Percentiles rank a stretch among this genome's conserved stretches.
These are phyloP conservation scores for Linum lewisii DNA, from an alignment of 345 rosid genomes.

Conservation along the genomic window DNA sequence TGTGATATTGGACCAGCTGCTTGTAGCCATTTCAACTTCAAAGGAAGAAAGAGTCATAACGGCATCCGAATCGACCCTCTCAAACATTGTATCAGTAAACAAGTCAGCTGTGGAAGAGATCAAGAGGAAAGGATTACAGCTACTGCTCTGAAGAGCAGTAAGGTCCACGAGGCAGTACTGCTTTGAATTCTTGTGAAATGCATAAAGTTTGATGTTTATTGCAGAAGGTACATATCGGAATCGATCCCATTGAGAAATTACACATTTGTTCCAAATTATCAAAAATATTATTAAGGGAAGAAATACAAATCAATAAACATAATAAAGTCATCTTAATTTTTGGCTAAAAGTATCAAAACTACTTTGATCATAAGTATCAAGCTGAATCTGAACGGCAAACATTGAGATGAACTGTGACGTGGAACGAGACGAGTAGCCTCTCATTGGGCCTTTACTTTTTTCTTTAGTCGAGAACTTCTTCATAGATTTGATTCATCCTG, in stretches of 20 bases:
- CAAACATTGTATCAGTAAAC: conserved; percentile 47
- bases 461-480: too few species aligned
- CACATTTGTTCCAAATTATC: too few species aligned
- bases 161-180: conserved; percentile 88
- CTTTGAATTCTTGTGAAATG: conserved; percentile 69
- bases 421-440: too few species aligned
- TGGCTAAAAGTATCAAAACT: too few species aligned
- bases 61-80: conserved; percentile 56
- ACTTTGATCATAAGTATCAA: too few species aligned
- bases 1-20: conserved; percentile 60
- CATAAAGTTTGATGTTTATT: conserved; percentile 75
- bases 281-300: too few species aligned
- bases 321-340: too few species aligned
- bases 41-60: conserved; percentile 55
- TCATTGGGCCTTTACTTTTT: too few species aligned
- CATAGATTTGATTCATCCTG: too few species aligned
- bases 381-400: too few species aligned
- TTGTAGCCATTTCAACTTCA: conserved; percentile 59
- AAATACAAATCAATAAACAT: too few species aligned
- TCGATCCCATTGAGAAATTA: conserved; percentile 42
- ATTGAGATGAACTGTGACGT: too few species aligned
- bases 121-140: conserved; percentile 71
- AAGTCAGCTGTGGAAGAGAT: conserved; percentile 50
- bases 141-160: conserved; percentile 53
- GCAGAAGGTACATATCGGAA: conserved; percentile 51